A percentile compares a stretch with the other conserved stretches of the same genome.
Evolutionary conservation across 2,329 filamentous ascomycete genomes (phyloP).

Genomic region (Amesomyces nigricolor): DNA sequence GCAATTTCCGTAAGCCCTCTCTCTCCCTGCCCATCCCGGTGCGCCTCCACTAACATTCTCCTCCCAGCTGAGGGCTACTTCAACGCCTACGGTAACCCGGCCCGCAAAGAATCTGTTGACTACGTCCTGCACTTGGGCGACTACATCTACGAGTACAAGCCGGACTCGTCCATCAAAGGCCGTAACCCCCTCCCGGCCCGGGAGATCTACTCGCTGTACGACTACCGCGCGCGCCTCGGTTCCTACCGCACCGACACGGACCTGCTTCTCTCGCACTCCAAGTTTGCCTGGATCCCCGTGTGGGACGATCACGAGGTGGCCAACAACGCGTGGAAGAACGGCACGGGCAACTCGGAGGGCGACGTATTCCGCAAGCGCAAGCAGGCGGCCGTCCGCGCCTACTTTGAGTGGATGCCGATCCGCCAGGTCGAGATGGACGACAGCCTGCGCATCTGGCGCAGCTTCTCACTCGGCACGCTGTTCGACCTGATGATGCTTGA

Average conservation of each 20-base stretch:
- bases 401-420: conserved; percentile 62
- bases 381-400: conserved; percentile 66
- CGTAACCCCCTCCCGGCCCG: conserved; percentile 49
- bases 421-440: conserved; percentile 58
- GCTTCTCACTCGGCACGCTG: conserved; percentile 59
- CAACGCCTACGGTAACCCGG: conserved; percentile 55
- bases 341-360: conserved; percentile 61
- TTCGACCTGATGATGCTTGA: conserved; percentile 65
- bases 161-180: conserved; percentile 38
- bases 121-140: conserved; percentile 56
- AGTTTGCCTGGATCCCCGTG: conserved; percentile 57
- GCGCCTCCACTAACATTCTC: neutral
- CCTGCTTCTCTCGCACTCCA: conserved; percentile 49
- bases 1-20: conserved; percentile 52
- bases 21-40: neutral
- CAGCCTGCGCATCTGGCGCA: conserved; percentile 62
- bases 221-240: conserved; percentile 54
- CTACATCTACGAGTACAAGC: conserved; percentile 60
- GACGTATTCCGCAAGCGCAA: conserved; percentile 67
- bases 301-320: conserved; percentile 57
- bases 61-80: conserved; percentile 48
- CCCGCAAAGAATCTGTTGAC: conserved; percentile 54
- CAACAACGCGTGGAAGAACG: conserved; percentile 61
- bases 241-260: conserved; percentile 58
- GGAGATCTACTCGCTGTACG: conserved; percentile 46